phyloP scores from a whole-genome alignment of 805 yeast genomes.

The Suhomyces emberorum region DNA sequence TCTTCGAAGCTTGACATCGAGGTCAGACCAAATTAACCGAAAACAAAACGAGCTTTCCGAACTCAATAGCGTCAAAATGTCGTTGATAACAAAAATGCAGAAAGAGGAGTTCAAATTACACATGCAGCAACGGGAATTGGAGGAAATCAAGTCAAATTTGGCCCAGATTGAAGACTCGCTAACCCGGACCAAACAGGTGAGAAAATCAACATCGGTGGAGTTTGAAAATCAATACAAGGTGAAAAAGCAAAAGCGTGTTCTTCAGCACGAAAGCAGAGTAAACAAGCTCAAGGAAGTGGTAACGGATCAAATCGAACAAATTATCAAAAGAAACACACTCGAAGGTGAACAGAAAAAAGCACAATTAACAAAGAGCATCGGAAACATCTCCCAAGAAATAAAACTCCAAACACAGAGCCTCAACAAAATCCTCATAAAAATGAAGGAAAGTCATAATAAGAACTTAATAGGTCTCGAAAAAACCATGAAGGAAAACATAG shows the following conservation, averaged over 20 bases:
- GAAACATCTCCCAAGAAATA: conserved; percentile 12
- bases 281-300: conserved; percentile 28
- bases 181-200: conserved; percentile 3
- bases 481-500: conserved; percentile 15
- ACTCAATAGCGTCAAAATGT: conserved; percentile 9
- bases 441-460: conserved; percentile 24
- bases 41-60: conserved; percentile 9
- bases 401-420: conserved; percentile 12
- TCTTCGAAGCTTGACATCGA: neutral
- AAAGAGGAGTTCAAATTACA: conserved; percentile 14
- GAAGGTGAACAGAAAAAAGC: conserved; percentile 13
- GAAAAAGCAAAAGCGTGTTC: conserved; percentile 13
- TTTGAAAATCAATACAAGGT: conserved; percentile 7
- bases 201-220: conserved; percentile 3
- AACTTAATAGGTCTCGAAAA: conserved; percentile 12
- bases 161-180: conserved; percentile 5
- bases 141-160: conserved; percentile 6
- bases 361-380: too few species aligned
- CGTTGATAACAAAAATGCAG: conserved; percentile 12
- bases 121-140: conserved; percentile 7
- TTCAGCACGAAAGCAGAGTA: conserved; percentile 21
- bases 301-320: conserved; percentile 32
- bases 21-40: neutral
- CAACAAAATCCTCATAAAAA: conserved; percentile 20
- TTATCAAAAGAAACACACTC: conserved; percentile 31